These are phyloP conservation scores for Penicillium ochrochloron DNA, from an alignment of 495 filamentous ascomycete genomes.

Conservation along the genomic window DNA sequence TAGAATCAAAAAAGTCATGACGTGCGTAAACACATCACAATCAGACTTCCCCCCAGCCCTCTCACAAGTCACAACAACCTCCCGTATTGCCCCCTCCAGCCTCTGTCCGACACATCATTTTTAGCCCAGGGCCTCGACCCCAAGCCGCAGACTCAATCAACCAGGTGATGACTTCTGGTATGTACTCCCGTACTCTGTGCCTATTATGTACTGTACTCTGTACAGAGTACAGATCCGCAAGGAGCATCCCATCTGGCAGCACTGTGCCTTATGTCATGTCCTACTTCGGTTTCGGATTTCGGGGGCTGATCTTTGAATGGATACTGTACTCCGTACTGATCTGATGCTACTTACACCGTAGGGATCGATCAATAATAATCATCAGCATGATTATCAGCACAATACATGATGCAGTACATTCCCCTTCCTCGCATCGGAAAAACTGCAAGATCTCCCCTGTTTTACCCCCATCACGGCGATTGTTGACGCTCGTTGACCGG, in stretches of 20 bases:
- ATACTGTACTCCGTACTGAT: too few species aligned
- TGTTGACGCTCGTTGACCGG: conserved; percentile 28
- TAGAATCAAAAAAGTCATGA: conserved; percentile 3
- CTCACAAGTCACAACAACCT: not conserved
- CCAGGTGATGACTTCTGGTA: conserved; percentile 1
- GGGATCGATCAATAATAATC: not conserved
- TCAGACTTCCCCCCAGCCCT: not conserved
- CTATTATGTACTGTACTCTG: not conserved
- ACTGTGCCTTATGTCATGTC: conserved; percentile 35
- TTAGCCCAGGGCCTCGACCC: not conserved
- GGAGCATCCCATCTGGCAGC: conserved; percentile 22
- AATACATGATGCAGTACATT: conserved; percentile 9
- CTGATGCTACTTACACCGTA: too few species aligned
- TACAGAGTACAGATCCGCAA: conserved; percentile 19
- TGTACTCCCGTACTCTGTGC: not conserved
- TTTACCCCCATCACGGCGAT: conserved; percentile 11
- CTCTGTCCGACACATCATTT: conserved; percentile 17
- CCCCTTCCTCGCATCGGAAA: conserved; percentile 9
- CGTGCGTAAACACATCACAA: conserved; percentile 13
- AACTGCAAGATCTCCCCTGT: conserved; percentile 14
- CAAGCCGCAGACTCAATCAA: not conserved
- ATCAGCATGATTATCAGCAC: not conserved
- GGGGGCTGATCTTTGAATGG: conserved; percentile 1
- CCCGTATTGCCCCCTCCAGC: not conserved
- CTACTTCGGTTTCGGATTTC: conserved; percentile 23